Evolutionary conservation across 495 filamentous ascomycete species (phyloP).

Genomic region (Daldinia loculata): DNA sequence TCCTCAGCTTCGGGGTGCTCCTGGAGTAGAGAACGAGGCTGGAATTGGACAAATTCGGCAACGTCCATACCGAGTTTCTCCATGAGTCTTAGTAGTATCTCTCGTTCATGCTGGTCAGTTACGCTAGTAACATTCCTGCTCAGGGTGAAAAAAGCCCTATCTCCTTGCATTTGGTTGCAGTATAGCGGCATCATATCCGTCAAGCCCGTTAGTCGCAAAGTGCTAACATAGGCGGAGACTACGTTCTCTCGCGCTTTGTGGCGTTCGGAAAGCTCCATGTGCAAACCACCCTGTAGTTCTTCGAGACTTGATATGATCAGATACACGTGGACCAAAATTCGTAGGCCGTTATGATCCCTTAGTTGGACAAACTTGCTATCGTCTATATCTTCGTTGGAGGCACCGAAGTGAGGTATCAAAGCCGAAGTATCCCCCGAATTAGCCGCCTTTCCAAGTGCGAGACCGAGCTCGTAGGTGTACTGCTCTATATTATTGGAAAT

Average conservation of each 20-base stretch:
- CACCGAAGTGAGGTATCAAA: slow-evolving; percentile 53
- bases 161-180: slow-evolving; percentile 72
- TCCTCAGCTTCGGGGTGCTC: slow-evolving; percentile 44
- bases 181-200: slow-evolving; percentile 85
- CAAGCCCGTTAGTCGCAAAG: slow-evolving; percentile 72
- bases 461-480: slow-evolving; percentile 67
- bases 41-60: slow-evolving; percentile 58
- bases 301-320: slow-evolving; percentile 59
- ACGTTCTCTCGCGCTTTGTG: slow-evolving; percentile 65
- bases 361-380: slow-evolving; percentile 56
- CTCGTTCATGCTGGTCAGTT: slow-evolving; percentile 52
- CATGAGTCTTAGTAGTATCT: slow-evolving; percentile 69
- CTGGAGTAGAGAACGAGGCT: slow-evolving; percentile 64
- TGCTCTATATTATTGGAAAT: slow-evolving; percentile 65
- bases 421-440: slow-evolving; percentile 59
- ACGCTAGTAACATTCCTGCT: slow-evolving; percentile 67
- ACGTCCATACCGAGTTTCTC: slow-evolving; percentile 63
- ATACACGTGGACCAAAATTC: slow-evolving; percentile 69
- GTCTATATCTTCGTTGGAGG: slow-evolving; percentile 46
- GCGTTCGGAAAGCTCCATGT: slow-evolving; percentile 47
- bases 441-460: slow-evolving; percentile 62
- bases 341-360: slow-evolving; percentile 64
- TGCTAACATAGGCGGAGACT: slow-evolving; percentile 83
- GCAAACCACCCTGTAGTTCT: slow-evolving; percentile 54
- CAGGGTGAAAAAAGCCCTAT: slow-evolving; percentile 58